Base-by-base conservation (phyloP, 2,329 filamentous ascomycete genomes). In the Exophiala dermatitidis region DNA sequence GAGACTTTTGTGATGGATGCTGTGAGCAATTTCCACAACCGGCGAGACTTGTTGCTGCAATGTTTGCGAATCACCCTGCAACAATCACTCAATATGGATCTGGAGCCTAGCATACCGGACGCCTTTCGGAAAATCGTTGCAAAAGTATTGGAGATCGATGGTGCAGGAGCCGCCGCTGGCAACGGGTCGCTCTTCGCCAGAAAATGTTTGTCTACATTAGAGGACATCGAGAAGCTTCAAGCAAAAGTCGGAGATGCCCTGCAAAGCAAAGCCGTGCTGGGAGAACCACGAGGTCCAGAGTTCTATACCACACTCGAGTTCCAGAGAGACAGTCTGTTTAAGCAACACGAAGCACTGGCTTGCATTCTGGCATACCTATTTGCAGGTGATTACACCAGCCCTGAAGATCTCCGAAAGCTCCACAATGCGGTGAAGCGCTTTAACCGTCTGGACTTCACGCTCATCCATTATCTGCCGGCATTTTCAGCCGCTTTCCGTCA, bases 321-420 rank as follows among this genome's bases (percentile, higher is more conserved):
- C 64, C 88, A 95, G 63, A 82, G 85, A 42, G 74, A 81, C 60
- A 94, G 88, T 64, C 77, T 98, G 48, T 82, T 85, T 26, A 84
- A 88, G 64, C 91, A 98, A 68, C 94, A 98, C 66, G 91, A 98
- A 67, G 82, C 86, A 10, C 74, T 99, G 10, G 84, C 85, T 8
- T 79, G 89, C n/a, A 86, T 95, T 49, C 73, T 94, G 48, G 84
- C 83, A 57, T 83, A 86, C 56, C 80, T 93, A 50, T 80, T 95
- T 57, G 88, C 90, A 63, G 85, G 82, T 60, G 81, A 83, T 50
- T 84, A 86, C 62, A 84, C 84, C 2, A 80, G 79, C 42, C 72
- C 81, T 3, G 76, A 82, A 34, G 89, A 96, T 65, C 90, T 95
- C 62, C 77, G 82, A 41, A 74, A 80, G 4, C 80, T 97, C 38